Percentiles rank a stretch among this genome's conserved stretches.
phyloP scores from a whole-genome alignment of 805 yeast species.

The Yueomyces sinensis region DNA sequence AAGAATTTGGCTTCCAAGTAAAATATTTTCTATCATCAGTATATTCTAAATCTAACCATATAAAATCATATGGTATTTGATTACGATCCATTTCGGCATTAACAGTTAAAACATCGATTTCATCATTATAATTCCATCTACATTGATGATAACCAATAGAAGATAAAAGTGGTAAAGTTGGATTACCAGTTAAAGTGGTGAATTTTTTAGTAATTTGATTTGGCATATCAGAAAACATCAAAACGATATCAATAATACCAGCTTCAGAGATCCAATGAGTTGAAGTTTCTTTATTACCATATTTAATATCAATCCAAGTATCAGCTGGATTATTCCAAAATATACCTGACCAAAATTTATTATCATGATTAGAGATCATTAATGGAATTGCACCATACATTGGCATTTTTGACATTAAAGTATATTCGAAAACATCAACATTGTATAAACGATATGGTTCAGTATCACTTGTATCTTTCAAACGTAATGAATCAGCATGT shows the following conservation, averaged over 20 bases:
- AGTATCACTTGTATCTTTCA: slow-evolving; percentile 48
- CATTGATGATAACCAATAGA: slow-evolving; percentile 91
- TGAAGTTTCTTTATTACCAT: slow-evolving; percentile 19
- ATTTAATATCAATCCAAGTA: slow-evolving; percentile 64
- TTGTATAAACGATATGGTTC: slow-evolving; percentile 84
- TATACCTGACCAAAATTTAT: slow-evolving; percentile 42
- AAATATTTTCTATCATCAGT: slow-evolving; percentile 78
- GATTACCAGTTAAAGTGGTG: slow-evolving; percentile 58
- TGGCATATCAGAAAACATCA: slow-evolving; percentile 50
- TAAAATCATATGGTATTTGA: slow-evolving; percentile 74
- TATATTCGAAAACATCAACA: slow-evolving; percentile 93
- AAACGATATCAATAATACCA: slow-evolving; percentile 66
- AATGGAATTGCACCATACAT: slow-evolving; percentile 96
- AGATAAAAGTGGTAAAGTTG: slow-evolving; percentile 62
- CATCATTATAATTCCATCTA: slow-evolving; percentile 93
- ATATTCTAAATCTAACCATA: slow-evolving; percentile 94
- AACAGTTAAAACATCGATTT: slow-evolving; percentile 69
- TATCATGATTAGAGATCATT: slow-evolving; percentile 50
- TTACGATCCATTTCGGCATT: slow-evolving; percentile 54
- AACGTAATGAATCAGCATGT: slow-evolving; percentile 70
- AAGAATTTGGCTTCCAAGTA: slow-evolving; percentile 70
- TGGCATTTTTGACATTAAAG: slow-evolving; percentile 65
- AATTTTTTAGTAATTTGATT: slow-evolving; percentile 44
- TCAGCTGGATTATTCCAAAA: slow-evolving; percentile 94
- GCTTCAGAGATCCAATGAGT: slow-evolving; percentile 94